Conservation (phyloP, 129 eudicot genomes). For the Oenanthe sinensis region DNA sequence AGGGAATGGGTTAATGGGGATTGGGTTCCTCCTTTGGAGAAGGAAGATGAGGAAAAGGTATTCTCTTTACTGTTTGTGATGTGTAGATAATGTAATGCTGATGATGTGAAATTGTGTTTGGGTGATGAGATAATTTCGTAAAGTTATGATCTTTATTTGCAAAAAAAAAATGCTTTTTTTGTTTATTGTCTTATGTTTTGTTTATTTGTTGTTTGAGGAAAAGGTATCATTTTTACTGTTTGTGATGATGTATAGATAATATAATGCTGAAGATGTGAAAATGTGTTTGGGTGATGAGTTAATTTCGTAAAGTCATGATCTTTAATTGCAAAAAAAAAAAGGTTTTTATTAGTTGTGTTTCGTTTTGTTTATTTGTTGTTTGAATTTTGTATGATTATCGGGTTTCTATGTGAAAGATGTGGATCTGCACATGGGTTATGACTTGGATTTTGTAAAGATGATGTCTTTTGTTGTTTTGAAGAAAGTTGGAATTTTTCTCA, state of each 20-base stretch:
- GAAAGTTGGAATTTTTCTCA: not conserved
- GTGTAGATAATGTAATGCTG: too few species aligned
- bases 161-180: too few species aligned
- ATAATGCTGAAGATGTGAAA: too few species aligned
- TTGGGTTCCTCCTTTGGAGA: conserved; percentile 60
- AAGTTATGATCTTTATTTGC: not conserved
- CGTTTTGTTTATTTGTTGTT: not conserved
- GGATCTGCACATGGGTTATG: not conserved
- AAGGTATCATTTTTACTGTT: too few species aligned
- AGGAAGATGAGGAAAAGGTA: conserved; percentile 5
- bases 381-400: not conserved
- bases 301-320: not conserved
- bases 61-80: not conserved
- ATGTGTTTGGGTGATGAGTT: too few species aligned
- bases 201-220: not conserved
- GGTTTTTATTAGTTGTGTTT: not conserved
- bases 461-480: not conserved
- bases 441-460: not conserved
- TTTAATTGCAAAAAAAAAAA: not conserved
- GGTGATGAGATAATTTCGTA: not conserved
- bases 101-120: not conserved
- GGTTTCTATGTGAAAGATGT: not conserved
- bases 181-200: too few species aligned
- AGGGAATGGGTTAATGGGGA: conserved; percentile 66
- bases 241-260: too few species aligned